Conservation (phyloP, 1,284 basidiomycete genomes). For the Ceratobasidium theobromae region DNA sequence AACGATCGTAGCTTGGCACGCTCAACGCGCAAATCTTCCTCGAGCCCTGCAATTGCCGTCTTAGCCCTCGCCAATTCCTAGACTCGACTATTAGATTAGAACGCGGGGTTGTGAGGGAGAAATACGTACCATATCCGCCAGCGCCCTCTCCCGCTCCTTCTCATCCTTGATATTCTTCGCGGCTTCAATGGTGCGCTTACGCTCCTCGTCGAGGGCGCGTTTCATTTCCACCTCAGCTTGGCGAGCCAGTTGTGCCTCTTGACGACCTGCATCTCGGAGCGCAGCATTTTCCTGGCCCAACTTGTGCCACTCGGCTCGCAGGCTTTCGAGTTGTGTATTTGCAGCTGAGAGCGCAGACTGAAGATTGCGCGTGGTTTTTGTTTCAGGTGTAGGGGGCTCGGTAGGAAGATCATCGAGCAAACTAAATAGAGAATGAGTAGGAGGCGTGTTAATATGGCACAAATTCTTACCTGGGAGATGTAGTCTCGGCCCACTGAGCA, state of each 20-base stretch:
- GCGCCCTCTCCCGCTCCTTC: constrained; percentile 41
- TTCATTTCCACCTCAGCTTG: constrained; percentile 65
- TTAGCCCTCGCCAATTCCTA: constrained; percentile 72
- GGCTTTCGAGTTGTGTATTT: constrained; percentile 16
- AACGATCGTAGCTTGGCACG: constrained; percentile 62
- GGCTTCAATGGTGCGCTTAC: constrained; percentile 36
- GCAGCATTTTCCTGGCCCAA: constrained; percentile 68
- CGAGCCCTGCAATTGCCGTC: constrained; percentile 62
- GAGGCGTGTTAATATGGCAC: constrained; percentile 19
- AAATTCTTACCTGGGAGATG: not conserved
- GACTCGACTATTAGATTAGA: not conserved
- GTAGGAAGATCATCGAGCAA: constrained; percentile 52
- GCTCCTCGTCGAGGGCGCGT: constrained; percentile 55
- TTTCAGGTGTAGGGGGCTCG: constrained; percentile 64
- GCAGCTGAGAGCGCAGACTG: constrained; percentile 6
- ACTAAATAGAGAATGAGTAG: constrained; percentile 48
- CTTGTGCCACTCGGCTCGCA: constrained; percentile 54
- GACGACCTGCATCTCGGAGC: constrained; percentile 57
- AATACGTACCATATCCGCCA: constrained; percentile 56
- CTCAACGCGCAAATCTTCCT: constrained; percentile 65
- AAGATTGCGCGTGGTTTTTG: constrained; percentile 47
- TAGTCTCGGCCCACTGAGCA: constrained; percentile 22
- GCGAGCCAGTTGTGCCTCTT: constrained; percentile 45
- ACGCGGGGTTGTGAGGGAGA: not conserved
- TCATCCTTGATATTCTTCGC: constrained; percentile 34